phyloP scores from a whole-genome alignment of 768 basidiomycete species.

The Boletus sensibilis region DNA sequence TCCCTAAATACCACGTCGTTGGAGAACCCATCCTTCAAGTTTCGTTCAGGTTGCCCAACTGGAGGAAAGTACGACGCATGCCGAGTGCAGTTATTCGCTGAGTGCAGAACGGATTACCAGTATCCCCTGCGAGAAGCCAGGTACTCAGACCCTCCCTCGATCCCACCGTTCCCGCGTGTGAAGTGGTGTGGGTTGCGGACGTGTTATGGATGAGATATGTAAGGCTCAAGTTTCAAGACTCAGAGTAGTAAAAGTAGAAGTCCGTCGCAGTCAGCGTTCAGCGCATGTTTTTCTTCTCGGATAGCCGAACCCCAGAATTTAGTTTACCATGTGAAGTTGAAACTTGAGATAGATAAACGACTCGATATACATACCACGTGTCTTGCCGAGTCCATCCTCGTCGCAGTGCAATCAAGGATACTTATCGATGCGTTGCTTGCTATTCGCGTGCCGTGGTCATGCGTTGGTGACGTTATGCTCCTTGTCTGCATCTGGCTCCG shows the following conservation, averaged over 20 bases:
- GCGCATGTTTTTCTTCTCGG: not conserved
- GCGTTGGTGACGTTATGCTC: too few relatives aligned
- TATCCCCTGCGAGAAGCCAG: not conserved
- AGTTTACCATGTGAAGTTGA: too few relatives aligned
- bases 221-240: not conserved
- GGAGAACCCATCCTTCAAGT: not conserved
- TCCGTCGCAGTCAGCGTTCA: not conserved
- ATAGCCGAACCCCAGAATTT: not conserved
- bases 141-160: not conserved
- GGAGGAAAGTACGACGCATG: not conserved
- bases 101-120: not conserved
- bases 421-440: too few relatives aligned
- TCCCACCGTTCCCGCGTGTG: not conserved
- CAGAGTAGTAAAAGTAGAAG: not conserved
- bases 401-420: too few relatives aligned
- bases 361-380: too few relatives aligned
- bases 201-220: not conserved
- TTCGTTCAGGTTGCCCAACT: not conserved
- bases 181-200: not conserved
- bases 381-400: too few relatives aligned
- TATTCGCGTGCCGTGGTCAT: too few relatives aligned
- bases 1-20: not conserved
- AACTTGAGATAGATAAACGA: too few relatives aligned
- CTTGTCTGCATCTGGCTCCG: too few relatives aligned
- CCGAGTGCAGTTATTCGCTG: too few relatives aligned